These are phyloP conservation scores for Exophiala sp. DNA, from an alignment of 2,329 filamentous ascomycete genomes.

Conservation along the genomic window DNA sequence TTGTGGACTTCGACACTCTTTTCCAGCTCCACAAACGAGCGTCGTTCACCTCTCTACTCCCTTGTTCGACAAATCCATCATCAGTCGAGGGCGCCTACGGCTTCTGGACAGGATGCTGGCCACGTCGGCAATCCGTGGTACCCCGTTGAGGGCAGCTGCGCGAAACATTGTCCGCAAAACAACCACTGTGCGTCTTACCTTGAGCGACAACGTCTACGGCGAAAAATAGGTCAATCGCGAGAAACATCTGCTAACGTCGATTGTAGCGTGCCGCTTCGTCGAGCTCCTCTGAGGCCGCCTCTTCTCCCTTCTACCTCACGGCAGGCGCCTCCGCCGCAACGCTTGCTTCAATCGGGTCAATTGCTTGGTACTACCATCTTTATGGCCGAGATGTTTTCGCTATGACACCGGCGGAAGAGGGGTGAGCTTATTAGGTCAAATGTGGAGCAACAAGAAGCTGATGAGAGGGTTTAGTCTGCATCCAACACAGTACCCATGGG, in stretches of 20 bases:
- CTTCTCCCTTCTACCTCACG: constrained; percentile 75
- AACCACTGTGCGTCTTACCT: constrained; percentile 64
- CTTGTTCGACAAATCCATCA: constrained; percentile 17
- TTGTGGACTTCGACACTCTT: constrained; percentile 17
- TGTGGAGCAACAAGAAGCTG: constrained; percentile 29
- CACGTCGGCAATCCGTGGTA: constrained; percentile 81
- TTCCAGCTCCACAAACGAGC: constrained; percentile 9
- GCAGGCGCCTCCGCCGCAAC: constrained; percentile 81
- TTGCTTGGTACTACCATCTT: constrained; percentile 96
- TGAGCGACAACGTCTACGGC: constrained; percentile 29
- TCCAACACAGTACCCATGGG: constrained; percentile 88
- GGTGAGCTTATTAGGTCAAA: constrained; percentile 58
- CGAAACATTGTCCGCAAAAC: constrained; percentile 66
- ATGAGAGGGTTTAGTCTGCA: constrained; percentile 64
- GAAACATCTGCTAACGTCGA: constrained; percentile 27
- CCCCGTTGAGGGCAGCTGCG: constrained; percentile 75
- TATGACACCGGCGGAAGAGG: constrained; percentile 91
- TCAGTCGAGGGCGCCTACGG: constrained; percentile 20
- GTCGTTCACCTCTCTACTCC: constrained; percentile 15
- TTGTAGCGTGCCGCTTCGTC: constrained; percentile 58
- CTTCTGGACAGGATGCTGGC: constrained; percentile 68
- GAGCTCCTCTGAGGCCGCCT: constrained; percentile 61
- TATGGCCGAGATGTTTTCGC: constrained; percentile 85
- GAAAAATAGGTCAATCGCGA: constrained; percentile 32
- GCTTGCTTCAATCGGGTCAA: constrained; percentile 75